A percentile compares a stretch with the other conserved stretches of the same genome.
Conservation (phyloP, 164 flowering plant species). For the Tetrastigma voinierianum region DNA sequence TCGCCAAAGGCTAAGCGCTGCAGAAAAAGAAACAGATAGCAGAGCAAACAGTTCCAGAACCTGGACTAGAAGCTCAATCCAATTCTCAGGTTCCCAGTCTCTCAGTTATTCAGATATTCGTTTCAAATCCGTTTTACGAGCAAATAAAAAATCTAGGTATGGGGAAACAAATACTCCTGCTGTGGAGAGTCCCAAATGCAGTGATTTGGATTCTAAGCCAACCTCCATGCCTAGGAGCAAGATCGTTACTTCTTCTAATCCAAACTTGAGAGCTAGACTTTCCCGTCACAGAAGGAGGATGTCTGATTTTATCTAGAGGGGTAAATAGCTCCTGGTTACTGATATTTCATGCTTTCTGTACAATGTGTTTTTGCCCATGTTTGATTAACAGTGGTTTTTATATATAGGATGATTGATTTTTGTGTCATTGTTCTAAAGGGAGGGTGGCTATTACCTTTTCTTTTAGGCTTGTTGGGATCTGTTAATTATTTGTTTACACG, state of each 20-base stretch:
- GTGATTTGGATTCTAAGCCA: conserved; percentile 18
- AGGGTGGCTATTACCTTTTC: background rate
- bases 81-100: conserved; percentile 58
- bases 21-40: conserved; percentile 38
- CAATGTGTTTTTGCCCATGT: conserved; percentile 3
- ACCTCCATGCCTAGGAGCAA: conserved; percentile 32
- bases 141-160: conserved; percentile 31
- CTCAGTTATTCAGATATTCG: conserved; percentile 43
- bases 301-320: conserved; percentile 49
- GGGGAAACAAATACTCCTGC: conserved; percentile 19
- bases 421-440: background rate
- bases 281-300: conserved; percentile 60
- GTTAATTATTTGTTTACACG: conserved; percentile 3
- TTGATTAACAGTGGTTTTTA: background rate
- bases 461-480: conserved; percentile 13
- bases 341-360: conserved; percentile 7
- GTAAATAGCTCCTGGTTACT: background rate
- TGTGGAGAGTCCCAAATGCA: conserved; percentile 29
- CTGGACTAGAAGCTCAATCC: conserved; percentile 38
- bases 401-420: background rate
- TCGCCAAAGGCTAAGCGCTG: conserved; percentile 51
- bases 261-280: conserved; percentile 35
- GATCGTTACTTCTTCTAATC: conserved; percentile 38
- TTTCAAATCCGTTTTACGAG: conserved; percentile 32
- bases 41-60: conserved; percentile 36